Evolutionary conservation across 108 stramenopile species (phyloP), one percentile per base, ranked within the genome.

Genomic region (Epithemia pelagica): DNA sequence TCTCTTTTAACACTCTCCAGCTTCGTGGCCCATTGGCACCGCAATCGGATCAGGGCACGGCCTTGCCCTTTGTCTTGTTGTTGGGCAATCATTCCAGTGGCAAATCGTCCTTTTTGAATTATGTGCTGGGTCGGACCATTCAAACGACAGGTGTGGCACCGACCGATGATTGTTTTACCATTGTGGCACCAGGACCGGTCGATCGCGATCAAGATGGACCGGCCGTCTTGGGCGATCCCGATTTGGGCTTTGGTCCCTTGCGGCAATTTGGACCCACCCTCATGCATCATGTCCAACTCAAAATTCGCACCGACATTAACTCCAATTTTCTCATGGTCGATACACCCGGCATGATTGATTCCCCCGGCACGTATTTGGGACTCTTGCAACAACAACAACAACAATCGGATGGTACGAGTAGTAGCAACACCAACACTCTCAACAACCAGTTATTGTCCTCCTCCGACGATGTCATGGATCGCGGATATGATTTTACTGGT

Each of bases 141-240:
- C 98, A 99, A 83, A 95, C 89, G 27, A 93, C 98, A 0, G 99
- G 99, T 2, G 99, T 99, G 29, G 99, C 99, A 19, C 99, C 99
- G n/a, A 99, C 99, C 0, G 99, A 99, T 69, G 99, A 99, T 83
- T 80, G 85, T 59, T 99, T 99, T 70, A 99, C 98, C 10, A 92
- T 99, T 52, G 96, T 99, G 64, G 90, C 95, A 0, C 96, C 99
- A 0, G 99, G 97, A 1, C 80, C 89, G 0, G 69, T 74, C 30
- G 99, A 99, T 73, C 81, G 81, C 2, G 98, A 98, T 66, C 93
- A 92, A 68, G 95, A 95, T 62, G 96, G 93, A 22, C 91, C 92
- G 0, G 84, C 88, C 8, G 62, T 94, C 10, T 33, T 68, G 15
- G 96, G 96, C 18, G 96, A 98, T 79, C 99, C 99, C 0, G 99